Percentiles rank a stretch among this genome's conserved stretches.
Conservation (phyloP, 768 basidiomycete genomes). For the Auriscalpium vulgare region DNA sequence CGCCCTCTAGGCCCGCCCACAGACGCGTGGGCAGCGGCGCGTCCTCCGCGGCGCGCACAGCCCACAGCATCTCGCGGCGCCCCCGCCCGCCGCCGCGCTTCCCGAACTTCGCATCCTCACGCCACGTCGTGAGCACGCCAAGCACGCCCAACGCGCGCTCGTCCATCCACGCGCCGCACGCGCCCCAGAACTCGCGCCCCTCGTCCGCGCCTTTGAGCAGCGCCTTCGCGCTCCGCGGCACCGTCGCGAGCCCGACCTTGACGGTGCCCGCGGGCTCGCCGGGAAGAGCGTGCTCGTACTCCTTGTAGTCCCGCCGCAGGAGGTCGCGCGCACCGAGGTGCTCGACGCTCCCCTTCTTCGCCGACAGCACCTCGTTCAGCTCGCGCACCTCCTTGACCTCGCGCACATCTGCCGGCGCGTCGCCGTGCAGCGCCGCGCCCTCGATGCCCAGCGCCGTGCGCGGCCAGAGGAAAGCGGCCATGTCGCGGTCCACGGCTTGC, state of each 20-base stretch:
- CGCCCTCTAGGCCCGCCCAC: constrained; percentile 53
- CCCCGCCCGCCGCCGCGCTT: constrained; percentile 47
- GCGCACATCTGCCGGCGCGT: constrained; percentile 22
- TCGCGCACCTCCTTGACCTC: constrained; percentile 37
- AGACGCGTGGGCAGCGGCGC: constrained; percentile 37
- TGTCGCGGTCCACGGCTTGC: constrained; percentile 48
- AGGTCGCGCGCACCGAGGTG: constrained; percentile 68
- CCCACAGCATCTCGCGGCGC: constrained; percentile 59
- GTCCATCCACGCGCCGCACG: constrained; percentile 51
- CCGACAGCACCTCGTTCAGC: constrained; percentile 39
- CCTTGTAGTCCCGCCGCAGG: constrained; percentile 92
- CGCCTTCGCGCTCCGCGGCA: constrained; percentile 58
- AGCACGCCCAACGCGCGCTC: constrained; percentile 58
- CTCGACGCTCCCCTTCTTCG: constrained; percentile 61
- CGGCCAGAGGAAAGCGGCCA: constrained; percentile 58
- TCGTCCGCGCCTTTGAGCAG: constrained; percentile 44
- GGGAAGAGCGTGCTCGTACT: constrained; percentile 51
- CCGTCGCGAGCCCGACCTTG: constrained; percentile 72
- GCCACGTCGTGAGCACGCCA: constrained; percentile 76
- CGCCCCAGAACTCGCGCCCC: constrained; percentile 28
- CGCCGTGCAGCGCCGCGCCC: constrained; percentile 13
- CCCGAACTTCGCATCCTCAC: constrained; percentile 31
- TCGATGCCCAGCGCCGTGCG: constrained; percentile 36
- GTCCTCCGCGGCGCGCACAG: constrained; percentile 40
- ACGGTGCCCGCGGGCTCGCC: constrained; percentile 26